phyloP scores from a whole-genome alignment of 768 basidiomycete genomes.

The Hygrophorus russula region DNA sequence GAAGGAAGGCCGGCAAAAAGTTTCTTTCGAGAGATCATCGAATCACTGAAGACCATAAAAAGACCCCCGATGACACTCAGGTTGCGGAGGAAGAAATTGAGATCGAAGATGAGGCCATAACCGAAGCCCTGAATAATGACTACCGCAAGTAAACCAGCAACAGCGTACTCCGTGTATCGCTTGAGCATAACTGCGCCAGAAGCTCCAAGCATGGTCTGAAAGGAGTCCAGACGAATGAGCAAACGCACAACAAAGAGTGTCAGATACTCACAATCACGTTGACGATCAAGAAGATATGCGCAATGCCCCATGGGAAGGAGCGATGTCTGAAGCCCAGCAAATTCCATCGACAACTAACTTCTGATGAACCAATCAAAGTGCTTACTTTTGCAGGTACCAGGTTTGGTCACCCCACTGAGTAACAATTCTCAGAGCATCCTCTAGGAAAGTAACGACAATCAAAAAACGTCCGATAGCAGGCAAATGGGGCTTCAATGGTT shows the following conservation, averaged over 20 bases:
- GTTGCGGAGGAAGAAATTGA: constrained; percentile 99
- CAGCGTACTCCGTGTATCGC: constrained; percentile 79
- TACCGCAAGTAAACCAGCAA: constrained; percentile 81
- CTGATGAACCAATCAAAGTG: constrained; percentile 8
- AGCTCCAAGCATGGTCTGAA: constrained; percentile 77
- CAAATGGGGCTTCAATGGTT: constrained; percentile 88
- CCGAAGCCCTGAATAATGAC: constrained; percentile 96
- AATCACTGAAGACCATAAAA: constrained; percentile 98
- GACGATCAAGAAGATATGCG: constrained; percentile 82
- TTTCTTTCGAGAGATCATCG: constrained; percentile 78
- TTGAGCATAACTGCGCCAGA: constrained; percentile 83
- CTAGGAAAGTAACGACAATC: constrained; percentile 96
- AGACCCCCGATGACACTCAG: constrained; percentile 95
- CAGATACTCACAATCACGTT: constrained; percentile 74
- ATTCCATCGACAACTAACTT: background rate
- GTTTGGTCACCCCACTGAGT: constrained; percentile 97
- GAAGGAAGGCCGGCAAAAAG: constrained; percentile 85
- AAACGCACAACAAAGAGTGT: background rate
- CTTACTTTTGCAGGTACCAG: constrained; percentile 95
- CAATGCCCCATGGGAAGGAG: constrained; percentile 91
- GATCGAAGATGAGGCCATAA: constrained; percentile 98
- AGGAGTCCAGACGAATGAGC: constrained; percentile 2
- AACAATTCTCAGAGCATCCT: constrained; percentile 88
- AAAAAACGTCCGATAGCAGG: constrained; percentile 93
- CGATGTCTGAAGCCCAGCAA: constrained; percentile 54